Evolutionary conservation across 2,329 filamentous ascomycete species (phyloP), one percentile per base, ranked within the genome.

Genomic region (Fusarium sp.): DNA sequence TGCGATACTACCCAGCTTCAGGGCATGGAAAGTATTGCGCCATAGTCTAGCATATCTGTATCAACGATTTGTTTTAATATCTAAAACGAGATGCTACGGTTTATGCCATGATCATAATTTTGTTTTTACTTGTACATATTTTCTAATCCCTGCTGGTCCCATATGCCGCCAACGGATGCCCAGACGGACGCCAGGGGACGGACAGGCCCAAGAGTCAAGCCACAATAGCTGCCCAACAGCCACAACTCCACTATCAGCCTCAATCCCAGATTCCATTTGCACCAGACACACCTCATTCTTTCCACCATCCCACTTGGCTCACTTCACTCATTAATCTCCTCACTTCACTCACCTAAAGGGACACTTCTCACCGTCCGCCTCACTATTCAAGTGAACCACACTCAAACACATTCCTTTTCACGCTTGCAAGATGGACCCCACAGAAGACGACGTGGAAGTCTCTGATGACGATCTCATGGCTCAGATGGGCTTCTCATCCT

Each of bases 401-500:
- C 20, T 45, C 13, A 26, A 24, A 7, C 24, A 11, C 14, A 58
- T 26, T 41, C 41, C 45, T 33, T 36, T 26, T 36, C 58, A 54
- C 42, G 12, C 33, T 52, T 11, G 24, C 52, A 33, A 49, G 38
- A 69, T 70, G 67, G 60, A 65, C 17, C 54, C 56, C 28, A 48
- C 47, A 39, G 68, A 66, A 28, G 56, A 59, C 44, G 72, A 70
- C 26, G 39, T 57, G 22, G 70, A 73, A 54, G 57, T 47, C 22
- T 45, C 58, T 55, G 63, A 78, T 60, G 69, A 88, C 55, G 83
- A 84, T 47, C 88, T 88, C 59, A 90, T 94, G 80, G 90, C 91
- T 28, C 88, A 89, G 47, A 87, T 95, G 90, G 93, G 93, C 72
- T 95, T 95, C 82, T 88, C 90, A 14, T 87, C 89, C 65, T 95